Percentiles rank a stretch among this genome's conserved stretches.
phyloP scores from a whole-genome alignment of 371 early-diverging fungal genomes.

The Syncephalastrum sp. region DNA sequence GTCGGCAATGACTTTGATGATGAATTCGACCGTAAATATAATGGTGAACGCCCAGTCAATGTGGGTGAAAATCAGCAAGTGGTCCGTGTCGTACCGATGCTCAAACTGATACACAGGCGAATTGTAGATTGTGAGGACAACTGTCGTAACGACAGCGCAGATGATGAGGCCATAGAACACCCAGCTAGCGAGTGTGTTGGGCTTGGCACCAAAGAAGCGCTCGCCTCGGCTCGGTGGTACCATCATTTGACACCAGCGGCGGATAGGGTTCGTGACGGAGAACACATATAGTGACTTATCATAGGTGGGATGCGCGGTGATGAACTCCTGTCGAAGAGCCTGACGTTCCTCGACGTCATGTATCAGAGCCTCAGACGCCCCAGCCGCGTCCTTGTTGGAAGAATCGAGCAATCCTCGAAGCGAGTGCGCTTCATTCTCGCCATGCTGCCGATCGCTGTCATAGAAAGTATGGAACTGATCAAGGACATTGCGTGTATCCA shows the following conservation, averaged over 20 bases:
- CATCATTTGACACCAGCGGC: conserved; percentile 58
- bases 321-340: conserved; percentile 54
- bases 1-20: conserved; percentile 64
- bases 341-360: conserved; percentile 45
- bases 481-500: conserved; percentile 10
- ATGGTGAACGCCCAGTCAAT: conserved; percentile 54
- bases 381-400: conserved; percentile 23
- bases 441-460: conserved; percentile 5
- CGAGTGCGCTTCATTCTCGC: conserved; percentile 2
- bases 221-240: conserved; percentile 55
- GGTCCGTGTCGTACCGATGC: conserved; percentile 31
- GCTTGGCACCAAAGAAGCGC: conserved; percentile 51
- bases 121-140: conserved; percentile 54
- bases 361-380: conserved; percentile 24
- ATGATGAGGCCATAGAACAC: conserved; percentile 48
- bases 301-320: conserved; percentile 60
- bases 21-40: conserved; percentile 61
- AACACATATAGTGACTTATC: conserved; percentile 62
- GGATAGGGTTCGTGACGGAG: conserved; percentile 47
- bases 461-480: conserved; percentile 19
- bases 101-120: conserved; percentile 56
- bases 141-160: conserved; percentile 48
- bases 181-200: conserved; percentile 37
- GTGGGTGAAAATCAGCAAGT: conserved; percentile 17
- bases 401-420: conserved; percentile 29